These are phyloP conservation scores for Clarireedia paspali DNA, from an alignment of 2,329 filamentous ascomycete species.

Conservation along the genomic window DNA sequence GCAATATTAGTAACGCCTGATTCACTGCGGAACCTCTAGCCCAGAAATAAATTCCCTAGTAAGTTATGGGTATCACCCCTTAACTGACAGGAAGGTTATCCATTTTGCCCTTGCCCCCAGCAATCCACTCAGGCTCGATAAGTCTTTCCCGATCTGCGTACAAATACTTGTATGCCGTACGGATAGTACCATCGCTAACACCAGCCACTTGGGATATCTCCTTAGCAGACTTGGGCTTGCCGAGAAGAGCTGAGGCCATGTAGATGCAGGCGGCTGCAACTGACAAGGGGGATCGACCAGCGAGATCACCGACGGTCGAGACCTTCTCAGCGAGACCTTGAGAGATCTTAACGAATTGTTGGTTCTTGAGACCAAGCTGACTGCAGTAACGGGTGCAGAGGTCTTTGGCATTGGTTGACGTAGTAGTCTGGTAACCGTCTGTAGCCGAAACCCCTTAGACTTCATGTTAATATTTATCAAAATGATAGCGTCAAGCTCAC, in stretches of 20 bases:
- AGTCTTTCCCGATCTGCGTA: conserved; percentile 67
- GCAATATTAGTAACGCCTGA: conserved; percentile 1
- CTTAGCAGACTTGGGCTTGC: conserved; percentile 69
- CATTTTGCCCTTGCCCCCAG: conserved; percentile 62
- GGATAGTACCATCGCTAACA: conserved; percentile 94
- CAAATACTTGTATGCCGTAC: conserved; percentile 87
- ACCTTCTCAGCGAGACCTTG: conserved; percentile 72
- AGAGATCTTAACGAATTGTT: conserved; percentile 72
- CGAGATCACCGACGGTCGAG: conserved; percentile 65
- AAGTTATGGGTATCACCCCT: conserved; percentile 24
- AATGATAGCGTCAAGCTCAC: conserved; percentile 17
- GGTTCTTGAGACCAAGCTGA: conserved; percentile 64
- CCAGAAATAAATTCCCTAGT: background rate
- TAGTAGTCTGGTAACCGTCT: conserved; percentile 63
- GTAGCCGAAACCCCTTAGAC: conserved; percentile 26
- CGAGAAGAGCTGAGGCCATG: conserved; percentile 85
- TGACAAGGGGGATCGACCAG: conserved; percentile 87
- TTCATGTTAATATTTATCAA: conserved; percentile 26
- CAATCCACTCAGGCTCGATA: conserved; percentile 68
- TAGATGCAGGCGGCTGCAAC: conserved; percentile 95
- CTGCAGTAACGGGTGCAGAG: conserved; percentile 88
- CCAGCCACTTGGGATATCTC: conserved; percentile 79
- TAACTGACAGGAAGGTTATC: conserved; percentile 53
- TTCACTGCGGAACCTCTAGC: background rate
- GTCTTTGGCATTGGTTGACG: conserved; percentile 71